Base-by-base conservation (phyloP, 2,329 filamentous ascomycete genomes). In the Colletotrichum tanaceti region DNA sequence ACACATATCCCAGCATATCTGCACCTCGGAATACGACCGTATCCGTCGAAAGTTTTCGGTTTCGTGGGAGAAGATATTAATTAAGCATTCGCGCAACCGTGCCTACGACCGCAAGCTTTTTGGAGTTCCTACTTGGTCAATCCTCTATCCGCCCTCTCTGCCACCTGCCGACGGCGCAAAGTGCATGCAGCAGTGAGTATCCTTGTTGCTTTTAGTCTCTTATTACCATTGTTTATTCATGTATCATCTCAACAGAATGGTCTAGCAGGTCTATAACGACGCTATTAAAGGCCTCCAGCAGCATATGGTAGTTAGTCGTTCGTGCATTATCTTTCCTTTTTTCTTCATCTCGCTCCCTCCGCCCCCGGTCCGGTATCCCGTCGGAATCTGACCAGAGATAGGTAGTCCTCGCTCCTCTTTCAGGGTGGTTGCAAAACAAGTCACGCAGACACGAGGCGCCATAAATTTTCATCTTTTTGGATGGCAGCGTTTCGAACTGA, bases 401-500 rank as follows among this genome's bases (percentile, higher is more conserved):
- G 28, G n/a, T 38, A 18, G 43, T 24, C n/a, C 39, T 39, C 49
- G 28, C 32, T 32, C 32, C 49, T 24, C n/a, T 47, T 39, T 39
- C 5, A 5, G 32, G 44, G 20, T 13, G 5, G 14, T 28, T 41
- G 20, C 55, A 58, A 46, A 16, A 20, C 55, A 58, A 47, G 10
- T 16, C 35, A 32, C 55, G 55, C 28, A 47, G n/a, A 59, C 57
- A 39, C 57, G 43, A 59, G 32, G 38, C 57, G 32, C 44, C 44
- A 43, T 5, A 28, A 16, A 5, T 16, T 20, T 39, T 20, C 22
- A 28, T 20, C 32, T 2, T 28, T 60, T 43, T 6, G 35, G 35
- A 52, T 60, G 58, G 32, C 20, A 14, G 43, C n/a, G 58, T 60
- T 60, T 60, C 58, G 52, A 49, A 22, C 22, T 16, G 11, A 46